Percentiles rank a stretch among this genome's conserved stretches.
Conservation (phyloP, 768 basidiomycete genomes). For the Pleurotus cornucopiae region DNA sequence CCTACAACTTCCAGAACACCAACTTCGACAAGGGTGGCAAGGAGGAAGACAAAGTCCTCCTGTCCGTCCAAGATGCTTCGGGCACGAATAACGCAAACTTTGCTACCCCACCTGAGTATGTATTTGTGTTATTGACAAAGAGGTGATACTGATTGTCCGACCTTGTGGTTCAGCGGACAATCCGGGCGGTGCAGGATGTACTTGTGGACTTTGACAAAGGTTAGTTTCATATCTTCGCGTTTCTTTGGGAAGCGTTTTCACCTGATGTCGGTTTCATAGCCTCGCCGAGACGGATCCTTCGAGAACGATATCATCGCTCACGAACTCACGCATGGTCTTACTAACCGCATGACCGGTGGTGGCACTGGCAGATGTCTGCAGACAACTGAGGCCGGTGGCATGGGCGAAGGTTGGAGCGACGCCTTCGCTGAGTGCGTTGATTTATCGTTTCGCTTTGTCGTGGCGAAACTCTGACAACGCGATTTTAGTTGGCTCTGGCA, state of each 20-base stretch:
- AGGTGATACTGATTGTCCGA: neutral
- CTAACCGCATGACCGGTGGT: slow-evolving; percentile 8
- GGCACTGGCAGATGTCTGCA: slow-evolving; percentile 41
- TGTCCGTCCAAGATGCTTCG: slow-evolving; percentile 45
- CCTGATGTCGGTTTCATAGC: slow-evolving; percentile 13
- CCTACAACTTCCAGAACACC: slow-evolving; percentile 58
- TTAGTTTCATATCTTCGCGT: neutral
- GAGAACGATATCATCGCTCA: slow-evolving; percentile 33
- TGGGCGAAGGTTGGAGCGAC: slow-evolving; percentile 52
- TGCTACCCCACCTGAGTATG: slow-evolving; percentile 40
- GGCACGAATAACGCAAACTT: slow-evolving; percentile 43
- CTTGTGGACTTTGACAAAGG: slow-evolving; percentile 16
- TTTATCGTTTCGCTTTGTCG: slow-evolving; percentile 2
- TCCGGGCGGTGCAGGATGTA: slow-evolving; percentile 24
- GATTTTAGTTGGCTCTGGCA: slow-evolving; percentile 18
- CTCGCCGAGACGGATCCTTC: slow-evolving; percentile 42
- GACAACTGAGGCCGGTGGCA: slow-evolving; percentile 43
- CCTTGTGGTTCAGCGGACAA: slow-evolving; percentile 21
- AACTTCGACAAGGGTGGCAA: slow-evolving; percentile 50
- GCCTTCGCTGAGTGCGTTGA: slow-evolving; percentile 12
- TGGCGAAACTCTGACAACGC: slow-evolving; percentile 17
- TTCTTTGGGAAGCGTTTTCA: too few species aligned
- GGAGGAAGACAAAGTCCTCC: slow-evolving; percentile 44
- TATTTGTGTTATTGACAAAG: neutral
- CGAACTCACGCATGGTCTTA: slow-evolving; percentile 2